Base-by-base conservation (phyloP, 1,284 basidiomycete genomes). In the Cryptococcus floricola region DNA sequence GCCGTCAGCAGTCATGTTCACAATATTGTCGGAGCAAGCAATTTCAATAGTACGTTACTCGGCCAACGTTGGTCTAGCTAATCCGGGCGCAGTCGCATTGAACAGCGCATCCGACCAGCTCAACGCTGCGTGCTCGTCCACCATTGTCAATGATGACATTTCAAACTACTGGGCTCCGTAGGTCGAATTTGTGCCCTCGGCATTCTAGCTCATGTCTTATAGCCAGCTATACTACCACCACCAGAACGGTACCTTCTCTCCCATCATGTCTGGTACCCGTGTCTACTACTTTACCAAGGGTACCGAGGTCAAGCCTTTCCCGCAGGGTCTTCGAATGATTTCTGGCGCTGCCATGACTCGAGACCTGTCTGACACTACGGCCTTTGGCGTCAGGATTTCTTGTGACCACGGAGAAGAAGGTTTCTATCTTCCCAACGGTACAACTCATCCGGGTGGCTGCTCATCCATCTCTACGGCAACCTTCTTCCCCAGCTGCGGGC, bases 121-220 rank as follows among this genome's bases (percentile, higher is more conserved):
- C n/a, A 42, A 56, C 2, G 63, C 72, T 18, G 54, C 61, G 6
- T 75, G 74, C 55, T 62, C 66, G 3, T 61, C 69, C 19, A 56
- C 61, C 19, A 64, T 66, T 43, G 48, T 73, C 46, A 54, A 59
- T 13, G 68, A 58, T 50, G 73, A 75, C 59, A 68, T 66, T 62
- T 70, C 68, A n/a, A 77, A 70, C 61, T 75, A 74, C 57, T 74
- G 74, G 70, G 48, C 62, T 3, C 71, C 73, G 61, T 65, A 44
- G 51, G 64, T 66, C 18, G 3, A 18, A 9, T 34, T 28, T 46
- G 45, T 14, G 16, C 7, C 31, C 46, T 27, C 46, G 1, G 10
- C 4, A 18, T 23, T 27, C n/a, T 31, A 19, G 19, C 38, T 39
- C 28, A 18, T 39, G 16, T 9, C 13, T 37, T 7, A 9, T 48